Base-by-base conservation (phyloP, 768 basidiomycete genomes). In the Rhodocollybia butyracea region DNA sequence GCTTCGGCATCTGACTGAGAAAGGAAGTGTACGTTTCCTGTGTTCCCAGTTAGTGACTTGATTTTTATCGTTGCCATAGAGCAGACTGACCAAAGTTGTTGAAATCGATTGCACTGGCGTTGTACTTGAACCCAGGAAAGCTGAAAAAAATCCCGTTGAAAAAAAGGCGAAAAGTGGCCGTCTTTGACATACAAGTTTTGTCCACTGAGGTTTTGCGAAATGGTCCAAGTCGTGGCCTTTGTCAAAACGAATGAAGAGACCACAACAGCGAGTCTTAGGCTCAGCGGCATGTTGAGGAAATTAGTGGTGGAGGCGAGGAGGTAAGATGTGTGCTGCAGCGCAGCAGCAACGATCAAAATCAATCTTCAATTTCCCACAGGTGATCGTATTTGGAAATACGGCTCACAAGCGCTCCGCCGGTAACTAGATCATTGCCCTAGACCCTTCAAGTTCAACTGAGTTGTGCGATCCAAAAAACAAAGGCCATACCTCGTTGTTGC, bases 131-230 rank as follows among this genome's bases (percentile, higher is more conserved):
- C 31, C 53, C 53, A 22, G 31, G 15, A 32, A 54, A 54, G 53
- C 53, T 54, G 53, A 5, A 26, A 17, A 13, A 27, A 34, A 34
- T 42, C 5, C 15, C 22, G 22, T 3, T 13, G 19, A 36, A 8
- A 22, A 51, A 2, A 3, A 7, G 13, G 2, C 0, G 22, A 32
- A 46, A 34, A 10, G 15, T 6, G 34, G 21, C 11, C 17, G 22
- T 15, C 24, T 11, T 32, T 19, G 34, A 46, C 53, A 26, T 34
- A 54, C 53, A 50, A 42, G 34, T 45, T 47, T 68, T 22, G 59
- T 56, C 36, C 55, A 60, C 43, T 61, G 57, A 57, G 46, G 39
- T 48, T 46, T 40, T 52, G 47, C 19, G 57, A 46, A 48, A 58
- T 40, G 19, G 38, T n/a, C n/a, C 29, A 53, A 2, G 51, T 53